phyloP scores from a whole-genome alignment of 768 basidiomycete genomes.

The Arthromyces matolae region DNA sequence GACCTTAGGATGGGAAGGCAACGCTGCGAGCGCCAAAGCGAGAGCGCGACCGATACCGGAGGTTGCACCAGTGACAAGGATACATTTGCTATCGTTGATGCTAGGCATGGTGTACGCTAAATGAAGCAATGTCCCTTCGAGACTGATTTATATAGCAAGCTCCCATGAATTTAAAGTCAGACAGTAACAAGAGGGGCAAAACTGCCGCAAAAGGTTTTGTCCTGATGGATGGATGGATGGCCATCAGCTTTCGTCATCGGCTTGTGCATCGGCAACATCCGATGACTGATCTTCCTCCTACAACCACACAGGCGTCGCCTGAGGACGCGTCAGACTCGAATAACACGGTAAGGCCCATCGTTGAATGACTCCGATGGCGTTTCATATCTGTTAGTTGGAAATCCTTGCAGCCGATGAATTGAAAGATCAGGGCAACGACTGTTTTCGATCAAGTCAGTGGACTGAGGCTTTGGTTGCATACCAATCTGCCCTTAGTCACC shows the following conservation, averaged over 20 bases:
- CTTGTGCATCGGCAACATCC: constrained; percentile 8
- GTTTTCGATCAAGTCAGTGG: constrained; percentile 66
- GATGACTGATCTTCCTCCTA: constrained; percentile 15
- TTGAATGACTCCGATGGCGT: background rate
- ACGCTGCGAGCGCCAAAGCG: constrained; percentile 43
- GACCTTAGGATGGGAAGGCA: constrained; percentile 46
- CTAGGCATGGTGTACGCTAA: too few relatives aligned
- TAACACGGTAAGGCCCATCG: constrained; percentile 7
- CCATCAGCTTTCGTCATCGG: constrained; percentile 2
- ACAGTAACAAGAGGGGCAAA: constrained; percentile 19
- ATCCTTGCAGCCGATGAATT: constrained; percentile 54
- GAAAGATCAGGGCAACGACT: constrained; percentile 73
- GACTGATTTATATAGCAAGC: too few relatives aligned
- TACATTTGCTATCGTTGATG: constrained; percentile 25
- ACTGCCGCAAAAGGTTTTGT: too few relatives aligned
- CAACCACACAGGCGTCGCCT: constrained; percentile 2
- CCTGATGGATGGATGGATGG: too few relatives aligned
- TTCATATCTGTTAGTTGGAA: constrained; percentile 31
- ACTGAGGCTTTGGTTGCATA: constrained; percentile 70
- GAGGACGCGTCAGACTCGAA: background rate
- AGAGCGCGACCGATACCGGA: constrained; percentile 56
- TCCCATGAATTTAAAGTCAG: constrained; percentile 11
- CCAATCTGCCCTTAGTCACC: constrained; percentile 56
- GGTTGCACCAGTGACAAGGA: constrained; percentile 33
- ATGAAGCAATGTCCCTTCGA: too few relatives aligned